Percentiles rank a stretch among this genome's conserved stretches.
Evolutionary conservation across 345 rosid genomes (phyloP).

Genomic region (Sonneratia caseolaris): DNA sequence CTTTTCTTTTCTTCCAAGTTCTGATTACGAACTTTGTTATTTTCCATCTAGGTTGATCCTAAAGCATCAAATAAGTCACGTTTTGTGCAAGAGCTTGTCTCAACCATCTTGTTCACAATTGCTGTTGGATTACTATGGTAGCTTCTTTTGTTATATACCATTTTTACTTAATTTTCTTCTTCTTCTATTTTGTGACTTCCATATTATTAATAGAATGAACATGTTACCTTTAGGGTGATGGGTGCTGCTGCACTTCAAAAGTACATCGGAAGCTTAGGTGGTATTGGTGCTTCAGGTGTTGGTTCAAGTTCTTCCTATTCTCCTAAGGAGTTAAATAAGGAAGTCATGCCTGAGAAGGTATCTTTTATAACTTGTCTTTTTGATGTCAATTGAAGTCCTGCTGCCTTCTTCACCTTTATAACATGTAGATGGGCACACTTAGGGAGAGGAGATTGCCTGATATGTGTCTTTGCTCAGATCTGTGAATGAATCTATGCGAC

Average conservation of each 20-base stretch:
- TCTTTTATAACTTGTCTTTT: background rate
- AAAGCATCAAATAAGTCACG: conserved; percentile 72
- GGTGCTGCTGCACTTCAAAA: conserved; percentile 95
- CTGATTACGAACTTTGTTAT: background rate
- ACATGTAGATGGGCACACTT: background rate
- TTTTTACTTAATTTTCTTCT: background rate
- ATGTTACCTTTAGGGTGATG: conserved; percentile 58
- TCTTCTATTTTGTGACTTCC: background rate
- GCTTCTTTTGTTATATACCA: conserved; percentile 8
- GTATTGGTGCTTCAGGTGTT: conserved; percentile 94
- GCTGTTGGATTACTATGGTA: conserved; percentile 88
- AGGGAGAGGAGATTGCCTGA: background rate
- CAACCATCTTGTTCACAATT: conserved; percentile 78
- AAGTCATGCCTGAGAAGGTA: conserved; percentile 94
- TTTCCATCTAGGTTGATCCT: conserved; percentile 59
- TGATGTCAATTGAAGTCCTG: background rate
- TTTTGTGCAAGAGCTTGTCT: conserved; percentile 84
- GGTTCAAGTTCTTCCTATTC: conserved; percentile 93
- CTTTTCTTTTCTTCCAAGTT: background rate
- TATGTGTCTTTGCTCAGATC: background rate
- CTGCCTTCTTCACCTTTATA: background rate
- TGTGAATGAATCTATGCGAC: background rate
- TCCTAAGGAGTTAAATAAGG: conserved; percentile 84
- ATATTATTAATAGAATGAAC: background rate
- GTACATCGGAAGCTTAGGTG: conserved; percentile 89